Evolutionary conservation across 2,329 filamentous ascomycete species (phyloP), one percentile per base, ranked within the genome.

Genomic region (Botrytis aclada): DNA sequence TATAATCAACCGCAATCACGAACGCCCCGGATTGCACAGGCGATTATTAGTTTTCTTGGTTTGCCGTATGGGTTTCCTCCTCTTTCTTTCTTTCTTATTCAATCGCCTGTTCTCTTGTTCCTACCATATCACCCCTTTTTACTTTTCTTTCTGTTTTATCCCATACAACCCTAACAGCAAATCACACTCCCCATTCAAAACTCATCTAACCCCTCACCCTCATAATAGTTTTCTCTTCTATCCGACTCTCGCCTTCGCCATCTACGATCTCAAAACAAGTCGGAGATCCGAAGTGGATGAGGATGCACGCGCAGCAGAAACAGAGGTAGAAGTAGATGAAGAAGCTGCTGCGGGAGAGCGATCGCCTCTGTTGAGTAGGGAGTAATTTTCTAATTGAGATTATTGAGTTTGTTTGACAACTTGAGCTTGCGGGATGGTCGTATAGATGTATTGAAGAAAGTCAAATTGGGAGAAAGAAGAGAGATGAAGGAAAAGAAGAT

Each of bases 41-140:
- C 51, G 3, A 29, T 56, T 29, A 56, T 56, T 32, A 56, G 51
- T 56, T 56, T 56, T 56, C n/a, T 56, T 56, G n/a, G n/a, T 32
- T 56, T 56, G 4, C 51, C 51, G 51, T 56, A 56, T 29, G 51
- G 29, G 14, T 29, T n/a, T n/a, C 14, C n/a, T 25, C 51, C 14
- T 25, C 14, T 14, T 2, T n/a, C 22, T 7, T 29, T 1, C n/a
- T 56, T 9, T 56, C 1, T 5, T 5, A 0, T 56, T 32, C 2
- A n/a, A 16, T 56, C 14, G 1, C n/a, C 14, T 18, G 3, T 18
- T 4, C 6, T 54, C 1, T 18, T 2, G 29, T 54, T 4, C 3
- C n/a, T 29, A 3, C 1, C 5, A 2, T 3, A 29, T 10, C 0
- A 54, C 14, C n/a, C 12, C 6, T 2, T 9, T 9, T 54, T 16